Conservation (phyloP, 2,329 filamentous ascomycete species). For the Talaromyces islandicus region DNA sequence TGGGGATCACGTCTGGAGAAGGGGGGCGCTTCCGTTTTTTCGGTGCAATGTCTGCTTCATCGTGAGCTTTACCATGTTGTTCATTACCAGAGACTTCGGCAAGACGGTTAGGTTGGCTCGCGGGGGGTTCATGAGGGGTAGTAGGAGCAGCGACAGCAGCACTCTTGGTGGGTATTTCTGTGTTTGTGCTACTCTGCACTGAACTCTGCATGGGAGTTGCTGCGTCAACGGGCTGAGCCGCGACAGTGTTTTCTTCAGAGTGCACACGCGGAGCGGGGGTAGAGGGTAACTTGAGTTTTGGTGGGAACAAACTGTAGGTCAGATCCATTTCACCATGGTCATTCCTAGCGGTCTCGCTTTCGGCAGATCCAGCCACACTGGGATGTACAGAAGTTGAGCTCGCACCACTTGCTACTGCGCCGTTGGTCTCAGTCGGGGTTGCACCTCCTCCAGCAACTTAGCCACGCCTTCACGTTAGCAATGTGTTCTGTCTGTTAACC, state of each 20-base stretch:
- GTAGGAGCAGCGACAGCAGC: not conserved
- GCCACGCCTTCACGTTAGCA: not conserved
- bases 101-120: not conserved
- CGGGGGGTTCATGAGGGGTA: not conserved
- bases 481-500: not conserved
- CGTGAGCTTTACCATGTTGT: conserved; percentile 2
- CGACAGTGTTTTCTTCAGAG: not conserved
- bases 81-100: not conserved
- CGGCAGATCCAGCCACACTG: not conserved
- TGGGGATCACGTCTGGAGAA: conserved; percentile 36
- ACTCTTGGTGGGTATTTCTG: not conserved
- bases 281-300: not conserved
- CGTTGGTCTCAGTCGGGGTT: not conserved
- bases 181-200: not conserved
- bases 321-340: not conserved
- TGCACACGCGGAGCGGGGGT: not conserved
- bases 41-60: conserved; percentile 3
- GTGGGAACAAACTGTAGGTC: conserved; percentile 10
- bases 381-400: not conserved
- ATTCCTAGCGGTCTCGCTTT: not conserved
- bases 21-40: conserved; percentile 36
- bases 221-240: not conserved
- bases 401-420: not conserved
- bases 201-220: not conserved
- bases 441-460: conserved; percentile 5